These are phyloP conservation scores for Sordariomycetes sp. DNA, from an alignment of 2,329 filamentous ascomycete species.

Conservation along the genomic window DNA sequence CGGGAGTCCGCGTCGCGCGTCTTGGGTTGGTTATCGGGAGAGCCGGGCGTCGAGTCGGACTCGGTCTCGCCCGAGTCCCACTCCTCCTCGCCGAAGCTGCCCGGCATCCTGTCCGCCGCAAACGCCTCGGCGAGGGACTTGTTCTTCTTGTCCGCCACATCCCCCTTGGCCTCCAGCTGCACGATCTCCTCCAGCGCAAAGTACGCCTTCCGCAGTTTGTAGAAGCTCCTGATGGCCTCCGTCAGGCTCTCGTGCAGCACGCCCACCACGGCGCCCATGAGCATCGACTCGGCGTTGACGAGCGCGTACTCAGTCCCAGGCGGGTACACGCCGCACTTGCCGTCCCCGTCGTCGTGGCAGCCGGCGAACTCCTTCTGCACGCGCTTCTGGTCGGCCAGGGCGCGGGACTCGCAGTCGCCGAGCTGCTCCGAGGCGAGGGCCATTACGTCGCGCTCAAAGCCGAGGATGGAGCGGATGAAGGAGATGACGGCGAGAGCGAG, in stretches of 20 bases:
- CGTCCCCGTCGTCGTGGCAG: neutral
- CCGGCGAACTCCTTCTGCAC: conserved; percentile 51
- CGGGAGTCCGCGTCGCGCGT: neutral
- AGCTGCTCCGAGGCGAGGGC: conserved; percentile 66
- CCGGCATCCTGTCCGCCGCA: conserved; percentile 2
- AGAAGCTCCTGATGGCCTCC: conserved; percentile 84
- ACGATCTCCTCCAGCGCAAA: conserved; percentile 71
- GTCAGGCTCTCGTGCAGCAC: conserved; percentile 89
- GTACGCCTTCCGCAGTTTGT: conserved; percentile 84
- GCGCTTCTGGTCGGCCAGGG: conserved; percentile 65
- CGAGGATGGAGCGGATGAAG: conserved; percentile 78
- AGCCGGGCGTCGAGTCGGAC: neutral
- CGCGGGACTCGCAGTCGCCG: conserved; percentile 62
- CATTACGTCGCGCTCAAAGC: conserved; percentile 89
- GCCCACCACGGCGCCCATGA: conserved; percentile 81
- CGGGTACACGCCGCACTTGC: conserved; percentile 50
- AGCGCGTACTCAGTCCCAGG: conserved; percentile 80
- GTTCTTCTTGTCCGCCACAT: neutral
- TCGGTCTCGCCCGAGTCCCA: neutral
- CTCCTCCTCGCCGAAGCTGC: conserved; percentile 2
- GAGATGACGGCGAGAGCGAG: conserved; percentile 71
- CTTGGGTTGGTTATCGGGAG: neutral
- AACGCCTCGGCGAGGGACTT: conserved; percentile 1
- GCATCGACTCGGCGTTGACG: conserved; percentile 72
- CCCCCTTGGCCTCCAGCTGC: conserved; percentile 52